These are phyloP conservation scores for Cyclotella sp. DNA, from an alignment of 108 stramenopile species.

Conservation along the genomic window DNA sequence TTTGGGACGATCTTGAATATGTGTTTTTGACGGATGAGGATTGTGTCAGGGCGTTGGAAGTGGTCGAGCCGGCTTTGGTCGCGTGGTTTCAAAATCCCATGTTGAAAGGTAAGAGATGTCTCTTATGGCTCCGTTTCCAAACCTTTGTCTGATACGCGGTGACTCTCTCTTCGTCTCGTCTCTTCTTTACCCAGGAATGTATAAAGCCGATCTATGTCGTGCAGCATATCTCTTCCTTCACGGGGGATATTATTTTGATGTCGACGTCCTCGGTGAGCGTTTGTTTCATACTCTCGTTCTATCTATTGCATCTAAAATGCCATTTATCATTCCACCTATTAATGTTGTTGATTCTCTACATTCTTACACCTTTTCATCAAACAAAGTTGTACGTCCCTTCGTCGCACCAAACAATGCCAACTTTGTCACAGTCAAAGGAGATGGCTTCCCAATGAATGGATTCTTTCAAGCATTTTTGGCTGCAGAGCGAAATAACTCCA, in stretches of 20 bases:
- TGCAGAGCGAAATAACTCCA: slow-evolving; percentile 20
- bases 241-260: slow-evolving; percentile 49
- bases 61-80: slow-evolving; percentile 2
- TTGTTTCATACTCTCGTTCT: neutral
- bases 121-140: neutral
- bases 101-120: neutral
- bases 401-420: slow-evolving; percentile 12
- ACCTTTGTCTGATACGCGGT: neutral
- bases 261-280: slow-evolving; percentile 26
- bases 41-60: slow-evolving; percentile 2
- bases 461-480: slow-evolving; percentile 42
- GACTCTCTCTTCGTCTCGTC: too few species aligned
- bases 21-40: slow-evolving; percentile 23
- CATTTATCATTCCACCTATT: too few species aligned
- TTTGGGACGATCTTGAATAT: slow-evolving; percentile 27
- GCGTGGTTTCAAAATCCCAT: neutral
- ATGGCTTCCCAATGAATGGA: slow-evolving; percentile 1
- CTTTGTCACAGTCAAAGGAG: slow-evolving; percentile 36
- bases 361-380: too few species aligned
- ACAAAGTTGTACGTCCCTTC: slow-evolving; percentile 20
- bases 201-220: slow-evolving; percentile 43
- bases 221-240: slow-evolving; percentile 27
- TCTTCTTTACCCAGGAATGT: slow-evolving; percentile 17
- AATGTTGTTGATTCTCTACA: too few species aligned
- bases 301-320: too few species aligned